Evolutionary conservation across 169 alveolate species (phyloP).

Genomic region (Theileria orientalis): DNA sequence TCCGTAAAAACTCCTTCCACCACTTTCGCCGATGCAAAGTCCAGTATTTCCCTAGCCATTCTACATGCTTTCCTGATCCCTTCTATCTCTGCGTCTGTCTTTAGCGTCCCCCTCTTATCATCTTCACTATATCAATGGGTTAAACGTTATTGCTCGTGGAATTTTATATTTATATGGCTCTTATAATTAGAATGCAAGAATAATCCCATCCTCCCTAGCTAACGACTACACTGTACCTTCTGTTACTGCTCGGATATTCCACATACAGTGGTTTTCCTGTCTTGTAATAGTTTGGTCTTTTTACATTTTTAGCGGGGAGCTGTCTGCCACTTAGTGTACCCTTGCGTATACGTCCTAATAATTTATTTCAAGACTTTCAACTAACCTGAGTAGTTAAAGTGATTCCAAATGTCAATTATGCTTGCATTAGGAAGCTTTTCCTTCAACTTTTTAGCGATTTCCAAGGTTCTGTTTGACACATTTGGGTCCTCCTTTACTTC

Average conservation of each 20-base stretch:
- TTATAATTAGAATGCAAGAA: background rate
- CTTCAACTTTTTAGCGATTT: conserved; percentile 14
- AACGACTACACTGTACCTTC: background rate
- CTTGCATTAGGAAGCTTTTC: conserved; percentile 34
- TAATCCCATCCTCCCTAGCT: conserved; percentile 1
- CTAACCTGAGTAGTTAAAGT: conserved; percentile 38
- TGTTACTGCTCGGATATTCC: conserved; percentile 37
- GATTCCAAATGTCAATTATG: conserved; percentile 44
- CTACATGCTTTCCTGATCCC: conserved; percentile 66
- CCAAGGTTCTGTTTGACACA: conserved; percentile 16
- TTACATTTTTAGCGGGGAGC: conserved; percentile 57
- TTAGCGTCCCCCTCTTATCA: conserved; percentile 61
- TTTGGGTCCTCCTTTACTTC: background rate
- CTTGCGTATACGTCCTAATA: conserved; percentile 65
- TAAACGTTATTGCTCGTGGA: background rate
- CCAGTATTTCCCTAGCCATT: conserved; percentile 71
- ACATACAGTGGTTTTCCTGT: conserved; percentile 68
- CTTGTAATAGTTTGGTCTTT: conserved; percentile 68
- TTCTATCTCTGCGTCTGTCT: conserved; percentile 61
- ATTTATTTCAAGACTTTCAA: background rate
- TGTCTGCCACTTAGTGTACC: conserved; percentile 68
- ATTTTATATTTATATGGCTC: background rate
- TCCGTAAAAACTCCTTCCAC: conserved; percentile 74
- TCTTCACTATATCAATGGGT: background rate
- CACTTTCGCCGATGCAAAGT: conserved; percentile 51